Base-by-base conservation (phyloP, 176 grass and related monocot genomes). In the Eleusine coracana region DNA sequence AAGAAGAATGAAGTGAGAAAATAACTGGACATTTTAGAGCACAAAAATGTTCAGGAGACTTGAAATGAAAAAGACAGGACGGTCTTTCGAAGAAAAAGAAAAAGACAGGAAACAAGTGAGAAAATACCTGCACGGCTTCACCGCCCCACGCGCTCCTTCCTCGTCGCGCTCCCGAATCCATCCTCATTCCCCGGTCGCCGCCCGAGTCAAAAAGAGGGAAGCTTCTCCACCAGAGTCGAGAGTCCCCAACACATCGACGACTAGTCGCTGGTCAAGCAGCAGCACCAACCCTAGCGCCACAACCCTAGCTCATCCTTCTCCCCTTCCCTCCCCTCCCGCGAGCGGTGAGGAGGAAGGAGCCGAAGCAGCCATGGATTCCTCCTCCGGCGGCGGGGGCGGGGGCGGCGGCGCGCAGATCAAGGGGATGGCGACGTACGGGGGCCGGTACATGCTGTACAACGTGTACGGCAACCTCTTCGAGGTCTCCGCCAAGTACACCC, bases 381-480 rank as follows among this genome's bases (percentile, higher is more conserved):
- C 80, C 80, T 51, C 66, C 74, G 61, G 82, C 76, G 76, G 83
- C 7, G 56, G 80, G 1, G 77, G 74, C 74, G 61, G 82, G 73
- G 76, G 80, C 54, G 54, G 74, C 3, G 77, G 77, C 1, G 78
- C 78, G 78, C 92, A 94, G 80, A 86, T 89, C 88, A 87, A 54
- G 78, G 92, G 95, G 15, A 76, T 83, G 61, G 84, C 61, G 25
- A 97, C 92, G 45, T 88, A 94, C 76, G 90, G 71, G 23, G 95
- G 95, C 18, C 88, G 90, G 66, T 97, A 92, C 80, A 90, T 97
- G 86, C 88, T 85, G 16, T 94, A 97, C 85, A 97, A 97, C 88
- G 86, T 94, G 34, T 94, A 97, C 78, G 95, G 95, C 0, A 92
- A 94, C 75, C 67, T 89, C 68, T 97, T 97, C 81, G 95, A 97